Base-by-base conservation (phyloP, 495 filamentous ascomycete species). In the Parathielavia hyrcaniae region DNA sequence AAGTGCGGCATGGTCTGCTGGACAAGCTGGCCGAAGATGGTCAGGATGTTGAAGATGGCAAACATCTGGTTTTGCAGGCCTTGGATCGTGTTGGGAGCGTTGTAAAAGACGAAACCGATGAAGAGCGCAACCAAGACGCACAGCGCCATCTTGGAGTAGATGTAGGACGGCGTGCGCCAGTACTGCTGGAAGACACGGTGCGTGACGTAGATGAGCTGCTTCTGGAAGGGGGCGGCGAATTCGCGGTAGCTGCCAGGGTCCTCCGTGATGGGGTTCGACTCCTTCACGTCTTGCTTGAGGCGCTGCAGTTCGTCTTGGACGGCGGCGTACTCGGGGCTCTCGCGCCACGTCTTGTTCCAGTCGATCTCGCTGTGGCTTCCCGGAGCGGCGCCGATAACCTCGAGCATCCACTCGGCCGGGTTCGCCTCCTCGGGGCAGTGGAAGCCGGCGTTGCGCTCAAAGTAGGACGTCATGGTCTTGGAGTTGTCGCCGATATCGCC, bases 361-460 rank as follows among this genome's bases (percentile, higher is more conserved):
- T 97, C 89, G 55, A 87, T 81, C 36, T 88, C 80, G 19, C 83
- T 84, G 55, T 78, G 67, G 19, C 83, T 85, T 23, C 89, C 90
- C n/a, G 91, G 91, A 1, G 91, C 91, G 26, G 90, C 90, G 59
- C 91, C 92, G 65, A 92, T 95, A 49, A 90, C 86, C 66, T 96
- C 90, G 38, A 97, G 77, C 89, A 97, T 96, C 88, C 89, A 96
- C 73, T 97, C 92, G 19, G 92, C 92, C 30, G 90, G 90, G 72
- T 88, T 97, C n/a, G 89, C 87, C 16, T 87, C 84, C 3, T 67
- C 60, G 3, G 87, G 87, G 70, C 90, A 96, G 43, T 82, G 77
- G 19, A 78, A 73, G 5, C 86, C 88, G 47, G 91, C 86, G 65
- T 91, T 86, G 48, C 78, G 76, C 71, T 93, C 87, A 62, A 96